A percentile compares a stretch with the other conserved stretches of the same genome.
Conservation (phyloP, 495 filamentous ascomycete genomes). For the Daldinia loculata region DNA sequence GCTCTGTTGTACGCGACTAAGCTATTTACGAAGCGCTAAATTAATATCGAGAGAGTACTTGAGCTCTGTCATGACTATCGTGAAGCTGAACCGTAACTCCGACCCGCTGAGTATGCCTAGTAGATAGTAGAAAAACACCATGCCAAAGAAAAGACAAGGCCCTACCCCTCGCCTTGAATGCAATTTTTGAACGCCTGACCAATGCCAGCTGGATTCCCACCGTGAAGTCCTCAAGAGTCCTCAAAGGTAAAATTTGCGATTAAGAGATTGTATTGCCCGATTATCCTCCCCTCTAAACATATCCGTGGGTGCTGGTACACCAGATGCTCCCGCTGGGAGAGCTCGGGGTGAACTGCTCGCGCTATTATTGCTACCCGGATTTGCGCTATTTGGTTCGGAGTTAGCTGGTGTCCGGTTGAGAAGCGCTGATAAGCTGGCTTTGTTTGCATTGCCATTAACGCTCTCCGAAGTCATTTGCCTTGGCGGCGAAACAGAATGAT, state of each 20-base stretch:
- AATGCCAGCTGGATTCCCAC: slow-evolving; percentile 20
- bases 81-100: slow-evolving; percentile 32
- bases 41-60: slow-evolving; percentile 5
- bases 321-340: slow-evolving; percentile 46
- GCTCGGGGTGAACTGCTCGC: slow-evolving; percentile 50
- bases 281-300: slow-evolving; percentile 70
- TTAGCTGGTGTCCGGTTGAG: slow-evolving; percentile 47
- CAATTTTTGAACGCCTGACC: slow-evolving; percentile 38
- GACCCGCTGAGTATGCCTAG: slow-evolving; percentile 22
- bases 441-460: slow-evolving; percentile 39
- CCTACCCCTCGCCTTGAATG: slow-evolving; percentile 8
- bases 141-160: slow-evolving; percentile 11
- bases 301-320: slow-evolving; percentile 48
- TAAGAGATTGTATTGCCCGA: slow-evolving; percentile 70
- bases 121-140: slow-evolving; percentile 16
- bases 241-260: slow-evolving; percentile 58
- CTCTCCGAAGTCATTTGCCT: slow-evolving; percentile 41
- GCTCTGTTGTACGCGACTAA: slow-evolving; percentile 14
- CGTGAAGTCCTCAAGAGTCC: not conserved
- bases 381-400: slow-evolving; percentile 54
- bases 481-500: slow-evolving; percentile 47
- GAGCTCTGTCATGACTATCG: slow-evolving; percentile 14
- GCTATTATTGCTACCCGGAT: slow-evolving; percentile 47
- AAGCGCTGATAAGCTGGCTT: slow-evolving; percentile 51
- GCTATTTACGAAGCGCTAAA: slow-evolving; percentile 25